Base-by-base conservation (phyloP, 2,329 filamentous ascomycete species). In the Cyphellophora attinorum region DNA sequence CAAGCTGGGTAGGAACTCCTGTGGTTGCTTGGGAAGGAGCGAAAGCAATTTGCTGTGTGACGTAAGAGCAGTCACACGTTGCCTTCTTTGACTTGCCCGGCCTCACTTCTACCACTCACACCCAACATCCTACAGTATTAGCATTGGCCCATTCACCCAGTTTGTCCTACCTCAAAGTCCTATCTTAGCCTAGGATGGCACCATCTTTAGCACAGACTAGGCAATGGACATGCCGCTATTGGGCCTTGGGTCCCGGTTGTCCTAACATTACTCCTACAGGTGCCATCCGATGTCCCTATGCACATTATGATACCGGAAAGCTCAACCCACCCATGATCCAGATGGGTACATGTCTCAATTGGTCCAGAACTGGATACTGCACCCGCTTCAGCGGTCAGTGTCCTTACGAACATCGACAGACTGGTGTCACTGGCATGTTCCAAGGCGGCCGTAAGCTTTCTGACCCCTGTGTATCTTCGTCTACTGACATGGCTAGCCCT, bases 401-500 rank as follows among this genome's bases (percentile, higher is more conserved):
- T 31, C 44, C 34, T 34, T 48, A 45, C 35, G 46, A 48, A 33
- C 46, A 48, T 38, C 39, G 42, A 11, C 11, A 40, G 8, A 47
- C 44, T 4, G 46, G 46, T 8, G 44, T 48, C 4, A 45, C 38
- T 5, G 44, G 40, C 12, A 28, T 47, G 27, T 40, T 38, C 17
- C 44, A 49, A 39, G 46, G 40, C 10, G 37, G 46, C 47, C 41
- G 14, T 42, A 34, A 4, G 1, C 21, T 18, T 23, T 12, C 14
- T 18, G 19, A 18, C 12, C 15, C 14, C 8, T 14, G 12, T 11
- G 12, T 13, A 23, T 31, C 15, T 5, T 12, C 11, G 8, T 35
- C 25, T 16, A 15, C 27, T 19, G 15, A 15, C 17, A 12, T 35
- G 15, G 23, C 12, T 35, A 48, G 46, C 32, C 17, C 27, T 48